Base-by-base conservation (phyloP, 2,329 filamentous ascomycete genomes). In the Fusarium mundagurra region DNA sequence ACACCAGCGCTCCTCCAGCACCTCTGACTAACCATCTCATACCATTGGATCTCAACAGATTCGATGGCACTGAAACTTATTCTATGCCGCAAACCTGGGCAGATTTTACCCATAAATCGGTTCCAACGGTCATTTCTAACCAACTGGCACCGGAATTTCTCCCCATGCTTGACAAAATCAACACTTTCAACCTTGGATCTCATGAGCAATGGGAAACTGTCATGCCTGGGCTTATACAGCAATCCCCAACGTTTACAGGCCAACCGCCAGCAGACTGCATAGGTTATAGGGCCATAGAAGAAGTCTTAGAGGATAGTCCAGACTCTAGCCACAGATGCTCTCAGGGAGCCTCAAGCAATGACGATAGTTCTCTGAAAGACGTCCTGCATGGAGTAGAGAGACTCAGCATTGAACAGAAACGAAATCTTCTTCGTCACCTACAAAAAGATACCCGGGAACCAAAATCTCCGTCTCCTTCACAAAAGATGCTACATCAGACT, bases 401-500 rank as follows among this genome's bases (percentile, higher is more conserved):
- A 12, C 72, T 79, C 8, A 71, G 66, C 5, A 17, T 71, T 14
- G 55, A 50, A 34, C 77, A 79, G 34, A 79, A 79, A 34, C 67
- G 66, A 18, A 55, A n/a, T 18, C 66, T 79, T 16, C 60, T 79
- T 39, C 71, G 44, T n/a, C 74, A 60, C 24, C 65, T 79, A 14
- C 76, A 77, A 18, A n/a, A 67, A 36, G 63, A 78, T 29, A 71
- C 69, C 33, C 31, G 36, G 54, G 34, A 44, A 22, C 29, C 31
- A 48, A 16, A 16, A 34, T 31, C 27, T 12, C n/a, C 14, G 18
- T 36, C n/a, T 6, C 48, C n/a, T 47, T 59, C 55, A 34, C 61
- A 43, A 17, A 61, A 54, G 22, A 39, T 39, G 22, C 29, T 45
- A 13, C 41, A 27, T 10, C 69, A 45, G 24, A 78, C 75, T 14